Base-by-base conservation (phyloP, 805 yeast species). In the Zygoascus biomembranicola region DNA sequence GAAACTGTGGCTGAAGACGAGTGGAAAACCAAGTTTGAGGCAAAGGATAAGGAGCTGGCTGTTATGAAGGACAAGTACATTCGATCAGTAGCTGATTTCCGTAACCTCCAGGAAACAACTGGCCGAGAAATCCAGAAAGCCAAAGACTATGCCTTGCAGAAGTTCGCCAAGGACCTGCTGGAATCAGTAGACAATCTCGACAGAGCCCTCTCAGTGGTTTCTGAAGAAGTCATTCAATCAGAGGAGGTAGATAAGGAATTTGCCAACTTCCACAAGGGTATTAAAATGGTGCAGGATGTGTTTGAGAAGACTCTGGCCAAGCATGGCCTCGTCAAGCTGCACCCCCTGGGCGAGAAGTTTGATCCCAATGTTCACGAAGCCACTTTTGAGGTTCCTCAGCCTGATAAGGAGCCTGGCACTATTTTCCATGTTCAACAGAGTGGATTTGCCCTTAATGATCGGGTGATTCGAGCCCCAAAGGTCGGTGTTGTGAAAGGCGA, bases 301-400 rank as follows among this genome's bases (percentile, higher is more conserved):
- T 86, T 90, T 62, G 94, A 86, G 68, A 86, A 84, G 76, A 90
- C 97, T 37, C 77, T 90, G 63, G 72, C 71, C 55, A 84, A 76
- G 65, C 92, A 90, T 70, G 97, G 97, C 43, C 75, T 90, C 59
- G 77, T 71, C 59, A 88, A 87, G 73, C 76, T 88, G 57, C 84
- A 88, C 64, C 96, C 97, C 50, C 55, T 87, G 39, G 95, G 92
- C 58, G 88, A 89, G 71, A 76, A 73, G 60, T 90, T 90, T 63
- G 96, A 90, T 69, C 97, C 97, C 57, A 88, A 90, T 72, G 77
- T 76, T 63, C 97, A 90, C 69, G 97, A 90, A 73, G 97, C 97
- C 52, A 81, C 92, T 32, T 90, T 90, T 71, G 94, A 90, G 74
- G 73, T 86, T 52, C 85, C 92, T 35, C 87, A 85, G 65, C 87